Conservation (phyloP, 2,329 filamentous ascomycete genomes). For the Grosmannia serpens region DNA sequence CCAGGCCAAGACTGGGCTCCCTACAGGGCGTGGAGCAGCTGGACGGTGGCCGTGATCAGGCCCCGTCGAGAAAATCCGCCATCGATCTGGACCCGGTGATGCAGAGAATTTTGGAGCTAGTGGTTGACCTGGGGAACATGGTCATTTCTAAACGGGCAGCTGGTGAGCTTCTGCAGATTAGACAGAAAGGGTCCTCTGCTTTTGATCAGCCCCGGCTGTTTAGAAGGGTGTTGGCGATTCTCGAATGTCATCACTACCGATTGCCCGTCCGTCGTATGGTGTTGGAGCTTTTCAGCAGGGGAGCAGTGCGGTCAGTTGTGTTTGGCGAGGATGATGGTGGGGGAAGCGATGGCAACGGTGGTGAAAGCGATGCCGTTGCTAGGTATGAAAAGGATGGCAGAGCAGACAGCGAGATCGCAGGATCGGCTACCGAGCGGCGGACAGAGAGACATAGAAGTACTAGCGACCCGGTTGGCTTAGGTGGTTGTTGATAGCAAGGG, state of each 20-base stretch:
- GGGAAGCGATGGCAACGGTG: slow-evolving; percentile 17
- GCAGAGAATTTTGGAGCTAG: slow-evolving; percentile 72
- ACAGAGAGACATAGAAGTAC: slow-evolving; percentile 46
- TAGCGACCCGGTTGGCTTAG: slow-evolving; percentile 21
- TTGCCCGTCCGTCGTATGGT: slow-evolving; percentile 80
- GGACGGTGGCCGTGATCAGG: slow-evolving; percentile 11
- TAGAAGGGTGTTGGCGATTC: slow-evolving; percentile 68
- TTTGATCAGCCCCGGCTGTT: slow-evolving; percentile 74
- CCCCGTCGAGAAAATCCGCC: slow-evolving; percentile 19
- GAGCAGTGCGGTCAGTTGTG: slow-evolving; percentile 72
- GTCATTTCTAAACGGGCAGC: slow-evolving; percentile 83
- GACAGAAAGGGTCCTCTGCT: slow-evolving; percentile 57
- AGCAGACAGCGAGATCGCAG: slow-evolving; percentile 43
- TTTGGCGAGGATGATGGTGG: slow-evolving; percentile 46
- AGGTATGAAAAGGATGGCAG: slow-evolving; percentile 1
- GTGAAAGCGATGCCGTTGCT: not conserved
- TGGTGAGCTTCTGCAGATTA: slow-evolving; percentile 69
- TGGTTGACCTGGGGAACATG: slow-evolving; percentile 84
- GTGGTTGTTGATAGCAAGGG: not conserved
- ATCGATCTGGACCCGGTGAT: slow-evolving; percentile 36
- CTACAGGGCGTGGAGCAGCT: slow-evolving; percentile 18
- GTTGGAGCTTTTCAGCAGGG: slow-evolving; percentile 88
- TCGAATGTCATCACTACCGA: slow-evolving; percentile 84
- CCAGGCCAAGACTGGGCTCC: slow-evolving; percentile 26
- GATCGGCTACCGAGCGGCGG: slow-evolving; percentile 41